Base-by-base conservation (phyloP, 306 rosid genomes). In the Cucurbita ficifolia region DNA sequence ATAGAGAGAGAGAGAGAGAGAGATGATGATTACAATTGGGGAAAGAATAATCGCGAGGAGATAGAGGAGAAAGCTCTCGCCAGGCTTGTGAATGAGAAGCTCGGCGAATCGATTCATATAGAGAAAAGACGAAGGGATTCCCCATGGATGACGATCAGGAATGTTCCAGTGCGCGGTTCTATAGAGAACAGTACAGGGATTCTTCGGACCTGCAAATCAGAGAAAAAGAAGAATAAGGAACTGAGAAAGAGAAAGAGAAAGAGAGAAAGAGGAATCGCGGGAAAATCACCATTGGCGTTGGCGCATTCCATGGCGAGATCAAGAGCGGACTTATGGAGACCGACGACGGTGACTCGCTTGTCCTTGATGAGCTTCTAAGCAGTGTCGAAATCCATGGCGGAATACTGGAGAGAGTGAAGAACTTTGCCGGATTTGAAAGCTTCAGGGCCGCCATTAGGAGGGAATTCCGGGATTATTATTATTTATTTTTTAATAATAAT, bases 81-180 rank as follows among this genome's bases (percentile, higher is more conserved):
- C 82, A 4, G 96, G 96, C 78, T 86, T 90, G 56, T 86, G 96
- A 81, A 88, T 78, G 51, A 88, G 73, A 12, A 90, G 80, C 80
- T 88, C 94, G 0, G 96, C 50, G 39, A 90, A 88, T 75, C 94
- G 94, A 59, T 72, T 90, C 0, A 85, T 81, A 77, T 90, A 88
- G 5, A 90, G 78, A 65, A 19, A 79, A 60, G 43, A 76, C 0
- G 86, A 63, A 52, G 94, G 83, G n/a, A 90, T 51, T 4, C 96
- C 96, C 96, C 96, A 90, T 7, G 94, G 92, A 61, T 53, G n/a
- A 63, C 29, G 78, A 76, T 90, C 90, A 0, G 96, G 91, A 42
- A 88, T 5, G 48, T 0, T 82, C 94, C 94, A 86, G 91, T 79
- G 93, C 42, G 76, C 84, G 13, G 81, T 86, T 67, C 42, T 82